Conservation (phyloP, 2,329 filamentous ascomycete genomes). For the Ilyonectria destructans region DNA sequence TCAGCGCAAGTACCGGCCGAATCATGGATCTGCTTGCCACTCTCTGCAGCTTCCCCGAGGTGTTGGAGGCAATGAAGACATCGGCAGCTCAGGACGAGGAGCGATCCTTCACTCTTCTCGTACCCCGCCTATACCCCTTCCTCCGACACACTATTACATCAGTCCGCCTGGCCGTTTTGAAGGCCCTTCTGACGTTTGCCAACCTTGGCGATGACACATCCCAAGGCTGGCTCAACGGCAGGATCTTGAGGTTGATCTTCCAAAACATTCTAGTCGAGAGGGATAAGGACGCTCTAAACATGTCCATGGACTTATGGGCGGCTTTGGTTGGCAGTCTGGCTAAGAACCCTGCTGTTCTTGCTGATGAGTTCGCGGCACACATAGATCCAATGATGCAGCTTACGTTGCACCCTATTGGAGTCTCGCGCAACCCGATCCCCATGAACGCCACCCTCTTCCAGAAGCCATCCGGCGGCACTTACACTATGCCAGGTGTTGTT, state of each 20-base stretch:
- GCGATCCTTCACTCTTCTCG: conserved; percentile 91
- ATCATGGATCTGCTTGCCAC: conserved; percentile 99
- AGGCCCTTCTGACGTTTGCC: conserved; percentile 93
- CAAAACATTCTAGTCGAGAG: conserved; percentile 96
- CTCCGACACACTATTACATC: conserved; percentile 97
- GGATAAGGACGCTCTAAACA: conserved; percentile 85
- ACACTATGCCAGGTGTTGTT: conserved; percentile 69
- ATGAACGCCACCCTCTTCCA: conserved; percentile 94
- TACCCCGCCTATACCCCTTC: conserved; percentile 96
- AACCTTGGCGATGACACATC: conserved; percentile 86
- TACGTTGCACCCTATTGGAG: conserved; percentile 91
- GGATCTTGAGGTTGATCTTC: conserved; percentile 89
- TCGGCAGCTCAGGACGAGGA: conserved; percentile 88
- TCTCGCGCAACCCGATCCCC: conserved; percentile 89
- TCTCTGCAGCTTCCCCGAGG: conserved; percentile 93
- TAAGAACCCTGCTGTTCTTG: conserved; percentile 75
- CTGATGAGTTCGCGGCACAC: conserved; percentile 81
- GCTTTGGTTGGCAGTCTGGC: conserved; percentile 81
- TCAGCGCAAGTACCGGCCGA: conserved; percentile 96
- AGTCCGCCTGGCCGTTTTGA: conserved; percentile 92
- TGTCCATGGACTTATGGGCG: conserved; percentile 90
- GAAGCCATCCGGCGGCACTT: conserved; percentile 91
- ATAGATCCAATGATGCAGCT: conserved; percentile 87
- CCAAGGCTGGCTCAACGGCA: conserved; percentile 93
- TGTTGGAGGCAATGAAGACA: conserved; percentile 92